These are phyloP conservation scores for Paracorniculantispora psalliotae DNA, from an alignment of 2,329 filamentous ascomycete genomes.

Conservation along the genomic window DNA sequence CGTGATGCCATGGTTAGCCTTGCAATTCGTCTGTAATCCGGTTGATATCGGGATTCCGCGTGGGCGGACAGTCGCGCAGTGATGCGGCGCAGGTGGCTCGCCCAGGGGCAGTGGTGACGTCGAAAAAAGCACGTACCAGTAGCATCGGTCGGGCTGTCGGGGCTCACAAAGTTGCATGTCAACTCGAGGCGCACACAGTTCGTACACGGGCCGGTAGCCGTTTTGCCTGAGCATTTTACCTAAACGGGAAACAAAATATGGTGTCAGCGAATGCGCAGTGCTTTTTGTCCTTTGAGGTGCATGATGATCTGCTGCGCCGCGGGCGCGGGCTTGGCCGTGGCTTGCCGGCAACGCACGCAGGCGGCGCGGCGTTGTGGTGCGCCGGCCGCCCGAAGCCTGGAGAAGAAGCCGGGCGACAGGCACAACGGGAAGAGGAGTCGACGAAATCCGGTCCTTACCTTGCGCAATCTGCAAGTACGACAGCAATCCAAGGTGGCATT, in stretches of 20 bases:
- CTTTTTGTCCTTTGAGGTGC: too few relatives aligned
- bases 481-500: conserved; percentile 27
- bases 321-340: neutral
- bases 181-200: conserved; percentile 35
- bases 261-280: neutral
- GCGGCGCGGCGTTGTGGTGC: neutral
- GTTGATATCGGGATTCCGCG: neutral
- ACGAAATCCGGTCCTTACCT: conserved; percentile 23
- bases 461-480: conserved; percentile 34
- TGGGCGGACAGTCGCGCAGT: neutral
- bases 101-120: neutral
- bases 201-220: conserved; percentile 30
- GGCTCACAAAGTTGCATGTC: conserved; percentile 29
- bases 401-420: neutral
- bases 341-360: neutral
- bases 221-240: conserved; percentile 39
- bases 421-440: conserved; percentile 1
- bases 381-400: neutral
- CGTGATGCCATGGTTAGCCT: conserved; percentile 4
- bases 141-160: conserved; percentile 18
- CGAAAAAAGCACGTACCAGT: conserved; percentile 16
- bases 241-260: conserved; percentile 16
- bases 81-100: neutral
- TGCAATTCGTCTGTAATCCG: neutral
- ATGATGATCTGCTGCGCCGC: neutral